Conservation (phyloP, 2,329 filamentous ascomycete species). For the Cladobotryum protrusum region DNA sequence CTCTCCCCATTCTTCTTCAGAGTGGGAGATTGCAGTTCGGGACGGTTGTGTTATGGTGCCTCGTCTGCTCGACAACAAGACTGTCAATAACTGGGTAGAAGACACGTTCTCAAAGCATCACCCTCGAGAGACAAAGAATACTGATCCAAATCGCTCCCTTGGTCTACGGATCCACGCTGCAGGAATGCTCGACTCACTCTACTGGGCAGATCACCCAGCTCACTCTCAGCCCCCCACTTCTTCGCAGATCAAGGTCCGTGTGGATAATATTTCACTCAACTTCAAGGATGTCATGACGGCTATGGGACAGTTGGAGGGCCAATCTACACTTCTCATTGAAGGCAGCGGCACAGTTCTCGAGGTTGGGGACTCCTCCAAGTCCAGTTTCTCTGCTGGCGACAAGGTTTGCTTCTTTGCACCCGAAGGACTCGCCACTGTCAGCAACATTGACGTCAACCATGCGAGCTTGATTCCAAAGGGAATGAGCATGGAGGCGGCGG, state of each 20-base stretch:
- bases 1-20: conserved; percentile 7
- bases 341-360: conserved; percentile 6
- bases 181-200: conserved; percentile 7
- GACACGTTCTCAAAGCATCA: conserved; percentile 8
- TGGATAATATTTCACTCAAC: conserved; percentile 8
- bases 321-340: conserved; percentile 3
- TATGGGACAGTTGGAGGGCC: conserved; percentile 4
- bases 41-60: conserved; percentile 9
- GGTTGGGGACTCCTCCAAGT: conserved; percentile 2
- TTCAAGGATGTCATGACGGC: conserved; percentile 8
- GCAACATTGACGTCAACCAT: conserved; percentile 5
- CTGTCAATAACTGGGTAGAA: conserved; percentile 2
- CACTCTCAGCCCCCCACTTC: conserved; percentile 2
- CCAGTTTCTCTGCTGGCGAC: conserved; percentile 3
- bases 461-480: conserved; percentile 2
- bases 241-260: conserved; percentile 2
- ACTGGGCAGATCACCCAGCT: conserved; percentile 6
- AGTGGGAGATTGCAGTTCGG: conserved; percentile 10
- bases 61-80: conserved; percentile 3
- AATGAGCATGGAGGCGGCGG: neutral
- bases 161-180: conserved; percentile 4
- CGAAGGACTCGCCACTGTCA: conserved; percentile 8
- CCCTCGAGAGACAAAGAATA: conserved; percentile 6
- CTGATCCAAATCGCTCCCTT: neutral
- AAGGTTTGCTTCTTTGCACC: conserved; percentile 7